Evolutionary conservation across 2,329 filamentous ascomycete species (phyloP).

Genomic region (Cyphellophora europaea): DNA sequence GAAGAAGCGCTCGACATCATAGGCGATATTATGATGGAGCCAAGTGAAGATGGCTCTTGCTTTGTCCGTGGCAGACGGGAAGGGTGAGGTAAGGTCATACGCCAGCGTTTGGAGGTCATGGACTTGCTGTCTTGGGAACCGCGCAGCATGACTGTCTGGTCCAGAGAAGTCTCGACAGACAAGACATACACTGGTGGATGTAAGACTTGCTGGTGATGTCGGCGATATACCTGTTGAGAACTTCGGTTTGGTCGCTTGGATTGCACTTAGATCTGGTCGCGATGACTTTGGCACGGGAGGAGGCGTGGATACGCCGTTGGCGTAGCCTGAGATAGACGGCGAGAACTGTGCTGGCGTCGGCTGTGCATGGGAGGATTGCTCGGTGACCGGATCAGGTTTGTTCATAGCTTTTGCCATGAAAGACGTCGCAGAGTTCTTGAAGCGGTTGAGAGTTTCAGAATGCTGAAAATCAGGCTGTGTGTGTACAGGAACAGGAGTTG

Average conservation of each 20-base stretch:
- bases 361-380: slow-evolving; percentile 2
- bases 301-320: slow-evolving; percentile 21
- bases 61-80: slow-evolving; percentile 78
- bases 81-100: slow-evolving; percentile 65
- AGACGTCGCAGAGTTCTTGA: not conserved
- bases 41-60: slow-evolving; percentile 88
- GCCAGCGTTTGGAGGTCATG: slow-evolving; percentile 71
- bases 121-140: slow-evolving; percentile 63
- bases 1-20: slow-evolving; percentile 75
- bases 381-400: slow-evolving; percentile 8
- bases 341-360: not conserved
- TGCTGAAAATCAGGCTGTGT: not conserved
- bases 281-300: slow-evolving; percentile 46
- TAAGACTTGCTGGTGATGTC: not conserved
- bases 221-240: slow-evolving; percentile 12
- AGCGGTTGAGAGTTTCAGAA: not conserved
- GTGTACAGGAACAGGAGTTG: slow-evolving; percentile 4
- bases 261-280: slow-evolving; percentile 48
- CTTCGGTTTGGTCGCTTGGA: slow-evolving; percentile 44
- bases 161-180: slow-evolving; percentile 80
- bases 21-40: slow-evolving; percentile 87
- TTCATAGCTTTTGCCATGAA: not conserved
- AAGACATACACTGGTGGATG: slow-evolving; percentile 50
- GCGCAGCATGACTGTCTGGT: slow-evolving; percentile 68
- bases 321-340: no score